Base-by-base conservation (phyloP, 2,329 filamentous ascomycete genomes). In the Diaporthe australafricana region DNA sequence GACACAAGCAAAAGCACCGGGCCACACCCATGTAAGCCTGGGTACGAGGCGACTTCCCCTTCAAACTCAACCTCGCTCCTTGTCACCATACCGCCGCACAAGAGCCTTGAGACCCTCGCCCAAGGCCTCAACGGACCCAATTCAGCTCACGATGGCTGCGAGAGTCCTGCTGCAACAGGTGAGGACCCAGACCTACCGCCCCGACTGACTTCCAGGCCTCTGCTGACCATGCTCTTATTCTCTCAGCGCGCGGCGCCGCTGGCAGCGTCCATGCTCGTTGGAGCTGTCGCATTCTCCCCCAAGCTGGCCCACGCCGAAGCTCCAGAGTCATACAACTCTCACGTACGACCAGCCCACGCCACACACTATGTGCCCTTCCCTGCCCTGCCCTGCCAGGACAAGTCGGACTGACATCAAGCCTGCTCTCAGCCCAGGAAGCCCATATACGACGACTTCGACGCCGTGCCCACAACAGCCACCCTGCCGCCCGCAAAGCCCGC, bases 371-470 rank as follows among this genome's bases (percentile, higher is more conserved):
- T 53, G 8, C 32, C 63, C 17, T 4, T 17, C 25, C 50, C 3
- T 32, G 50, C 52, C 32, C 32, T 12, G 47, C 45, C 42, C 25
- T 47, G 53, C 32, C 63, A 42, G n/a, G 25, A 42, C 55, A 17
- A 42, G n/a, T n/a, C 68, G 27, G 57, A 63, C 75, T 72, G 66
- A 74, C 74, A 52, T 56, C 75, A 45, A 35, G 20, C 42, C 30
- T 68, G 22, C 55, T 22, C 52, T 60, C 74, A 88, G 84, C 75
- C 79, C 73, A 88, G 87, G 80, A 93, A 93, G 81, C 92, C 94
- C 75, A 96, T 97, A 84, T 97, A 97, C 88, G 93, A 96, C 83
- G 88, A 92, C 80, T 84, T 86, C 80, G 88, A 92, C 80, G 79
- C 82, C 71, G 35, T 65, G 56, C 71, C 71, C 71, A 70, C 73